Base-by-base conservation (phyloP, 768 basidiomycete species). In the Phlegmacium glaucopus region DNA sequence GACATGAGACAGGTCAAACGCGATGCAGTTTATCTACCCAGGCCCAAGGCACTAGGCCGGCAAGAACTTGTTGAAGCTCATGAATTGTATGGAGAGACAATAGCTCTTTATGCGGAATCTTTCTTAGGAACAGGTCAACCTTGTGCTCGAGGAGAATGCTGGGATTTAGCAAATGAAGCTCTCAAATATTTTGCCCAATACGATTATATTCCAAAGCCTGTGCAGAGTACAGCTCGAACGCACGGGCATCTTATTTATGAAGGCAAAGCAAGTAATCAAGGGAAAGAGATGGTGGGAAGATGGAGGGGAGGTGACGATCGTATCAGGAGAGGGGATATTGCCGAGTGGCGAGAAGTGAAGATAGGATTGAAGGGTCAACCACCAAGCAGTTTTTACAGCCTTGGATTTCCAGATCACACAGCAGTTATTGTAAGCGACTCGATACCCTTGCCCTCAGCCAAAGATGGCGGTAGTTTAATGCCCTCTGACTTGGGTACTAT, bases 391-490 rank as follows among this genome's bases (percentile, higher is more conserved):
- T 63, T 52, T 50, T 55, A 60, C 40, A 62, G 62, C 4, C 58
- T 82, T 10, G 79, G 79, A 3, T 67, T 72, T 43, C 79, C 79
- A 6, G 79, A 80, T 45, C 79, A 80, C 55, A 82, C 80, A 3
- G 76, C 78, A 27, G 62, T 80, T 43, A 68, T 82, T 39, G 66
- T 75, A 27, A 46, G 57, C 36, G 76, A 78, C 36, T 51, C 63
- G 6, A 61, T 70, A 1, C 65, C 72, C 4, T 51, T 51, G 6
- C 51, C 53, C 26, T 51, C 49, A 29, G 60, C 67, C 13, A 53
- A 44, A 16, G 71, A 76, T 42, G 72, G 71, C 0, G 57, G 47
- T 16, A 46, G 49, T 28, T 50, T 79, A 32, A 57, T 47, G 16
- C 75, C 77, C 3, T 56, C 65, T 1, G 69, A 72, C n/a, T 54